These are phyloP conservation scores for Phytopythium aichiense DNA, from an alignment of 352 stramenopile genomes.

Conservation along the genomic window DNA sequence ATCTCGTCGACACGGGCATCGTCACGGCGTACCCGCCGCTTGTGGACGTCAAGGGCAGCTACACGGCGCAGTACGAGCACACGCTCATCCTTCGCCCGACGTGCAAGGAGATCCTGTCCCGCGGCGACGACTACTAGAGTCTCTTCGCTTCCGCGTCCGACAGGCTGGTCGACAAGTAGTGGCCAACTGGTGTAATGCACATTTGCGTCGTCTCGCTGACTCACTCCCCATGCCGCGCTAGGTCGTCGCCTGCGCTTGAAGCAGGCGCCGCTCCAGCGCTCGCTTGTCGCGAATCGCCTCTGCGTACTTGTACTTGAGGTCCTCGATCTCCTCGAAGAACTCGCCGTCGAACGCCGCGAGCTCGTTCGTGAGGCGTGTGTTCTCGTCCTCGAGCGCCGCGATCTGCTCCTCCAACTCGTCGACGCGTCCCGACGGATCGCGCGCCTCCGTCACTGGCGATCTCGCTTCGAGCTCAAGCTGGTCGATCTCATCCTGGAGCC, in stretches of 20 bases:
- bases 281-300: conserved; percentile 82
- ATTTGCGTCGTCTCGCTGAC: not conserved
- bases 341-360: conserved; percentile 91
- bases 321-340: conserved; percentile 96
- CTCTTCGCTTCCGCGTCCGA: not conserved
- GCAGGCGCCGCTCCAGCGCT: conserved; percentile 39
- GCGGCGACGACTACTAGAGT: conserved; percentile 97
- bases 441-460: not conserved
- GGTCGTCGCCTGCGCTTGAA: not conserved
- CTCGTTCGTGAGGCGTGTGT: conserved; percentile 67
- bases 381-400: conserved; percentile 60
- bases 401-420: conserved; percentile 39
- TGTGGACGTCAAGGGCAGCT: conserved; percentile 94
- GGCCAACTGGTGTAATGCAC: not conserved
- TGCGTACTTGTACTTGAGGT: conserved; percentile 94
- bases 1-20: conserved; percentile 96
- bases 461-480: conserved; percentile 16
- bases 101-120: conserved; percentile 97
- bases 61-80: conserved; percentile 99
- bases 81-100: conserved; percentile 96
- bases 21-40: conserved; percentile 95
- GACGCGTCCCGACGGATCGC: conserved; percentile 13
- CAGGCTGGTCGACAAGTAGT: not conserved
- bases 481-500: conserved; percentile 15
- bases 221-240: not conserved